These are phyloP conservation scores for Ganoderma leucocontextum DNA, from an alignment of 1,284 basidiomycete genomes.

Conservation along the genomic window DNA sequence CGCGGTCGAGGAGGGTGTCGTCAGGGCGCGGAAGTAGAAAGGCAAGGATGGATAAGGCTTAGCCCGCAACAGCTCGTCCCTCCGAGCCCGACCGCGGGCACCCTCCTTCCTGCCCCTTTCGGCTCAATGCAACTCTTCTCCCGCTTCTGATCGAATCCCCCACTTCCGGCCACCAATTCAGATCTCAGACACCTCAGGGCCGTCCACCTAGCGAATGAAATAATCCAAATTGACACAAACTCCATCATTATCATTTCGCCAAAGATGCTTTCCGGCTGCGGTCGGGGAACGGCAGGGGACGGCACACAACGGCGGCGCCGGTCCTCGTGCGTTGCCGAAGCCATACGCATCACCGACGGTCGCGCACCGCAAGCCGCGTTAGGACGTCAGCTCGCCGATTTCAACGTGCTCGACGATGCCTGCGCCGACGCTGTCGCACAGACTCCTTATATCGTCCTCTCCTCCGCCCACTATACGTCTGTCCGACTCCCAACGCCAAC, in stretches of 20 bases:
- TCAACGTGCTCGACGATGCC: conserved; percentile 5
- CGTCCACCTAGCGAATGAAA: background rate
- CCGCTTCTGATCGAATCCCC: conserved; percentile 20
- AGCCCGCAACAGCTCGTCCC: background rate
- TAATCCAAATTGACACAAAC: background rate
- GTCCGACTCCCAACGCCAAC: background rate
- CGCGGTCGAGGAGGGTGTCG: background rate
- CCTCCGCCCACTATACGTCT: background rate
- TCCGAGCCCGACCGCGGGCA: conserved; percentile 20
- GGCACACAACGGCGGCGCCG: no score
- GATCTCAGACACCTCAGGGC: background rate
- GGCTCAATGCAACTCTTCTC: conserved; percentile 8
- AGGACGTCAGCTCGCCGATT: conserved; percentile 15
- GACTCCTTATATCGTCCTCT: background rate
- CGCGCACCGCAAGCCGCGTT: conserved; percentile 6
- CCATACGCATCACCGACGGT: background rate
- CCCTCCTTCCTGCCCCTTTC: conserved; percentile 23
- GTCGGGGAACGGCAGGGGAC: background rate
- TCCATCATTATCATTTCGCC: background rate
- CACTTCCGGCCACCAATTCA: conserved; percentile 4
- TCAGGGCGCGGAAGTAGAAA: conserved; percentile 23
- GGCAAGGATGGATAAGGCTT: conserved; percentile 24
- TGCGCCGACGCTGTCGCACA: conserved; percentile 6
- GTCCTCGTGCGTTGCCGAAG: background rate
- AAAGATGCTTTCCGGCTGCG: background rate